Evolutionary conservation across 805 yeast genomes (phyloP), one percentile per base, ranked within the genome.

Genomic region (Jamesozyma spencerorum): DNA sequence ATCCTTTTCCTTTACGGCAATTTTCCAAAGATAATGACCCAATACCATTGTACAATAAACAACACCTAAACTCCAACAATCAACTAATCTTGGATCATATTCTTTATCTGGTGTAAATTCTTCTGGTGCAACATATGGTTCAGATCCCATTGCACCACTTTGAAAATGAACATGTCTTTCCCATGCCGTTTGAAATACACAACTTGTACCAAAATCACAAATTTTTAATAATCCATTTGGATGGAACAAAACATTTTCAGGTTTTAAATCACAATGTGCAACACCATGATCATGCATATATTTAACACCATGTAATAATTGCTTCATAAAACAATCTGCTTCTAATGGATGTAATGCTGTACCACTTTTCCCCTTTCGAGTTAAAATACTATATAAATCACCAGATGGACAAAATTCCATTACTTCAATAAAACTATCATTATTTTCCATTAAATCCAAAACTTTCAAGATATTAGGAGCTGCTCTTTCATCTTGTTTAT

Each of bases 341-440:
- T 88, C 96, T 14, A 68, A 52, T 6, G 70, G 73, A 46, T 77
- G 77, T 18, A 82, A 62, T 2, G 77, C 74, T 10, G 47, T 34
- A 8, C 72, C 70, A 6, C 75, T 72, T 37, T 74, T 64, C 1
- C 72, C 64, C 26, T 49, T 46, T 22, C 75, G 61, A 38, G 82
- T 74, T 30, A 81, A 40, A 13, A 58, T 63, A 1, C 83, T 67
- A 54, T 79, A 82, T 18, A 82, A 61, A 57, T 82, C 92, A 31
- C 92, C 92, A 38, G 85, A 83, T 3, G 94, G 84, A 52, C 95
- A 86, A 58, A 79, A 88, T 64, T 90, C 97, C 94, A 90, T 83
- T 37, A 90, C 86, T 63, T 90, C 95, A 40, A 83, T 76, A 65
- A 80, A 81, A 46, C 82, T 71, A 59, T 85, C 75, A 65, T 85